Evolutionary conservation across 352 stramenopile genomes (phyloP).

Genomic region (Globisporangium mamillatum): DNA sequence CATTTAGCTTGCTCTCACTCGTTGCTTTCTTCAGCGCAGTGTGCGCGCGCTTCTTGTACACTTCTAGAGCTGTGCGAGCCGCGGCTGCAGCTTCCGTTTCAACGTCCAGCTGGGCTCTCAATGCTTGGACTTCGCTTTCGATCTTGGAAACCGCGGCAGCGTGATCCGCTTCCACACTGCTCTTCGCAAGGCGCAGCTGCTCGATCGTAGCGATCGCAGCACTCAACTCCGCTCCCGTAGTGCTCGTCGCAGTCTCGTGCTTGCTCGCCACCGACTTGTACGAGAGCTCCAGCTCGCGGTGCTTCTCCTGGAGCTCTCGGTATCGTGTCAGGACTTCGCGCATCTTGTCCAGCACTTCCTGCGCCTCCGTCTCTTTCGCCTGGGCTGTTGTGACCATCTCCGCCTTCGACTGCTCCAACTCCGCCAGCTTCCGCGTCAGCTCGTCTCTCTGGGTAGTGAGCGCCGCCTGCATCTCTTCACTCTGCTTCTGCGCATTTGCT

Average conservation of each 20-base stretch:
- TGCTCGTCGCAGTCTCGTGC: slow-evolving; percentile 5
- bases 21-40: slow-evolving; percentile 77
- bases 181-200: slow-evolving; percentile 25
- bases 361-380: slow-evolving; percentile 26
- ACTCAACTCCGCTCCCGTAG: slow-evolving; percentile 21
- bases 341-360: slow-evolving; percentile 28
- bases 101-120: slow-evolving; percentile 36
- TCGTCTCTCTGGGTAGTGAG: slow-evolving; percentile 18
- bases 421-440: slow-evolving; percentile 18
- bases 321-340: slow-evolving; percentile 27
- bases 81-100: slow-evolving; percentile 53
- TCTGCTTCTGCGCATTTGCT: slow-evolving; percentile 22
- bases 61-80: slow-evolving; percentile 56
- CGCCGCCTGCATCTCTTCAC: slow-evolving; percentile 19
- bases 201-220: slow-evolving; percentile 33
- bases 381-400: slow-evolving; percentile 21
- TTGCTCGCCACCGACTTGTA: slow-evolving; percentile 7
- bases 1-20: slow-evolving; percentile 55
- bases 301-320: slow-evolving; percentile 27
- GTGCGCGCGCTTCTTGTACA: slow-evolving; percentile 78
- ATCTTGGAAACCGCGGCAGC: slow-evolving; percentile 22
- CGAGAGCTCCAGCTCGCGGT: slow-evolving; percentile 17
- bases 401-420: slow-evolving; percentile 25
- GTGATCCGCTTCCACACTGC: slow-evolving; percentile 19
- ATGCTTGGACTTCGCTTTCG: slow-evolving; percentile 23